phyloP scores from a whole-genome alignment of 495 filamentous ascomycete species.

The Bryoglossum gracile region DNA sequence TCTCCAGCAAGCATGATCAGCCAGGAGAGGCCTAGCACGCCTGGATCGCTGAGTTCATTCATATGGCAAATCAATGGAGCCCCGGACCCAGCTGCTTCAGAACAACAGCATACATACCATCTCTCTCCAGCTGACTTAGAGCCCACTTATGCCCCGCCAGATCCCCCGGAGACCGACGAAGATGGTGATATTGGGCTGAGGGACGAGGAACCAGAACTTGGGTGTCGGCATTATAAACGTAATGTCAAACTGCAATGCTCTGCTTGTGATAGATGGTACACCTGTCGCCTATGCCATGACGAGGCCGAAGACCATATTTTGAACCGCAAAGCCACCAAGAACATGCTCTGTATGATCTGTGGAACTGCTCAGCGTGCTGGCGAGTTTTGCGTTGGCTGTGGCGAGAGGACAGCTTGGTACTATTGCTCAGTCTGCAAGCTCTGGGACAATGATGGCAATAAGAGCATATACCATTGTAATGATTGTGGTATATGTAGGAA shows the following conservation, averaged over 20 bases:
- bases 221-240: slow-evolving; percentile 88
- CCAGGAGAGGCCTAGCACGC: slow-evolving; percentile 31
- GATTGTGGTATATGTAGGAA: slow-evolving; percentile 95
- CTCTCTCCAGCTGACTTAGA: slow-evolving; percentile 62
- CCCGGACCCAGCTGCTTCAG: slow-evolving; percentile 30
- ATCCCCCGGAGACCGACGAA: slow-evolving; percentile 24
- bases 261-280: slow-evolving; percentile 85
- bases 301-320: slow-evolving; percentile 75
- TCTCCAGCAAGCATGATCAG: slow-evolving; percentile 33
- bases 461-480: slow-evolving; percentile 92
- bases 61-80: slow-evolving; percentile 30
- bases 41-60: slow-evolving; percentile 27
- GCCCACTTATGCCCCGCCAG: slow-evolving; percentile 55
- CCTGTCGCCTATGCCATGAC: slow-evolving; percentile 94
- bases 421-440: slow-evolving; percentile 94
- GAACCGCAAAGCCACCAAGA: slow-evolving; percentile 72
- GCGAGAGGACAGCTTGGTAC: slow-evolving; percentile 74
- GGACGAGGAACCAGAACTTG: slow-evolving; percentile 49
- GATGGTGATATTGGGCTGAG: slow-evolving; percentile 34
- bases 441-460: slow-evolving; percentile 89
- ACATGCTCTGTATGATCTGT: slow-evolving; percentile 99
- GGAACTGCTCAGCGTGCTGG: slow-evolving; percentile 74
- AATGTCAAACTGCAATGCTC: slow-evolving; percentile 95
- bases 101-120: slow-evolving; percentile 50
- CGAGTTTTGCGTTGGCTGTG: slow-evolving; percentile 70